Evolutionary conservation across 2,329 filamentous ascomycete genomes (phyloP).

Genomic region (Cordyceps militaris): DNA sequence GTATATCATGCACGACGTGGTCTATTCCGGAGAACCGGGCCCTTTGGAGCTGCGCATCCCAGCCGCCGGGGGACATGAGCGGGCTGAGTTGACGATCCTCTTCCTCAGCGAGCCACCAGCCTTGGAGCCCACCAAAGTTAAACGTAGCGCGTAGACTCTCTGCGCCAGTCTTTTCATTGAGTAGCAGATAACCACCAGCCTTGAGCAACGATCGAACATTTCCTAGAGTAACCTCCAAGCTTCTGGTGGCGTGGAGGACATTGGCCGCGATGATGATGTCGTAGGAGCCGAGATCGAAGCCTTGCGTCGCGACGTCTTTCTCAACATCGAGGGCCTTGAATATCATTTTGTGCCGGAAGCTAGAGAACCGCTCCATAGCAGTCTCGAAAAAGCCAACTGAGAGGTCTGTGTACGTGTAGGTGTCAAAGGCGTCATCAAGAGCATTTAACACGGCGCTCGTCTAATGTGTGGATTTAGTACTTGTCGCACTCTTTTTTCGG

Average conservation of each 20-base stretch:
- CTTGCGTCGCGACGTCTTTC: constrained; percentile 23
- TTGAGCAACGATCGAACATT: neutral
- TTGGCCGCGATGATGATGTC: constrained; percentile 33
- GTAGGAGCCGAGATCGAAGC: constrained; percentile 23
- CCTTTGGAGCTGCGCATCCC: neutral
- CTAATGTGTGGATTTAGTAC: neutral
- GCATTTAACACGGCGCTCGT: neutral
- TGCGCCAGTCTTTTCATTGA: constrained; percentile 31
- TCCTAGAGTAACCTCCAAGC: neutral
- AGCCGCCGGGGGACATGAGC: neutral
- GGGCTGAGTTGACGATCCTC: constrained; percentile 16
- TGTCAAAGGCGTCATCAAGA: neutral
- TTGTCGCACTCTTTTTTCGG: no score
- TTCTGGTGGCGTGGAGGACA: constrained; percentile 32
- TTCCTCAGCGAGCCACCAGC: constrained; percentile 24
- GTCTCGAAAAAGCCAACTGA: neutral
- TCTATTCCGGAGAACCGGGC: neutral
- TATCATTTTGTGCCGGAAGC: neutral
- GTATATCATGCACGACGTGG: neutral
- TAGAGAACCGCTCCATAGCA: neutral
- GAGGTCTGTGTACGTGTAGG: neutral
- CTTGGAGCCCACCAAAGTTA: constrained; percentile 22
- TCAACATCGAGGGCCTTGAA: neutral
- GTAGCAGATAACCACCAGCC: constrained; percentile 38
- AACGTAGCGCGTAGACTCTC: constrained; percentile 13